Conservation (phyloP, 768 basidiomycete species). For the Pleurotus sapidus region DNA sequence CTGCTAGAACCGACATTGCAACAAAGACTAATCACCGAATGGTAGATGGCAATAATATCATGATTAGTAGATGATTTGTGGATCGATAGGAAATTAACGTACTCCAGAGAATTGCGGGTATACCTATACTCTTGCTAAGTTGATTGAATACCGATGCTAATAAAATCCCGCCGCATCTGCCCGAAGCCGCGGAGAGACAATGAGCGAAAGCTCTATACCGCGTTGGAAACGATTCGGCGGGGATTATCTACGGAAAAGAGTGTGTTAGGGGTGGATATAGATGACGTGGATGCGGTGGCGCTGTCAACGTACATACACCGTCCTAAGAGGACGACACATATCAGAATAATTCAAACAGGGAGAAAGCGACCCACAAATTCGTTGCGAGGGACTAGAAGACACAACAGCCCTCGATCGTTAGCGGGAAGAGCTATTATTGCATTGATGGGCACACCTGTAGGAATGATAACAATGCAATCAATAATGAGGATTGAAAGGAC, state of each 20-base stretch:
- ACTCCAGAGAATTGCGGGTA: constrained; percentile 57
- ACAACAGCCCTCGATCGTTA: no score
- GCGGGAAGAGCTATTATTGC: no score
- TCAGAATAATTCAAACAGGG: no score
- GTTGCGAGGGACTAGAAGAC: no score
- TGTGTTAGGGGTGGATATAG: no score
- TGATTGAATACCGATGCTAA: constrained; percentile 57
- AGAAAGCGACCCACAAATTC: no score
- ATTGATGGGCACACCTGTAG: no score
- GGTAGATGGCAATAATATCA: no score
- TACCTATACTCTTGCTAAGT: constrained; percentile 47
- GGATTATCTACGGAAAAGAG: background rate
- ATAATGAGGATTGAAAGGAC: no score
- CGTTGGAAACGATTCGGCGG: background rate
- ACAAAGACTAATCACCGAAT: constrained; percentile 41
- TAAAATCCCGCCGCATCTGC: constrained; percentile 44
- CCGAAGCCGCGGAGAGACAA: background rate
- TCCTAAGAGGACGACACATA: no score
- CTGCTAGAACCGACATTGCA: constrained; percentile 46
- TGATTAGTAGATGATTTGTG: background rate
- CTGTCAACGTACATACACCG: constrained; percentile 41
- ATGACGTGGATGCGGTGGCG: no score
- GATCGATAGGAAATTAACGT: constrained; percentile 20
- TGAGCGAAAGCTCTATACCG: constrained; percentile 1
- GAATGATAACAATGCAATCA: no score